A percentile compares a stretch with the other conserved stretches of the same genome.
Conservation (phyloP, 1,139 yeast genomes). For the Yamadazyma conglobata region DNA sequence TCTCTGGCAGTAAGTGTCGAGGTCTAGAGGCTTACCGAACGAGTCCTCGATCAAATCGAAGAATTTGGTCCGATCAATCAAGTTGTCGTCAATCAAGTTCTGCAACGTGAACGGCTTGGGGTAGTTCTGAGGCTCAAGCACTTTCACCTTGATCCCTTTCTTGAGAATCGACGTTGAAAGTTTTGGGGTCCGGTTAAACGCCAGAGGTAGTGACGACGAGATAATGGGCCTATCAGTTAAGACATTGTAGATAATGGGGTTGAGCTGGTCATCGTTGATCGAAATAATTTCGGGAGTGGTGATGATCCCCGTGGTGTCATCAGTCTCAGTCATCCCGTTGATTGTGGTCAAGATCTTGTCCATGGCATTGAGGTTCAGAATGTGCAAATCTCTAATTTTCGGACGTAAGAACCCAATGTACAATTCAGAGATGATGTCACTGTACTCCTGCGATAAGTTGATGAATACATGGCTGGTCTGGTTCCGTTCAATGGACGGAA, state of each 20-base stretch:
- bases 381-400: conserved; percentile 45
- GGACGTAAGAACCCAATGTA: conserved; percentile 50
- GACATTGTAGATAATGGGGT: conserved; percentile 85
- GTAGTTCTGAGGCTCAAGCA: conserved; percentile 37
- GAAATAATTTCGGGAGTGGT: conserved; percentile 44
- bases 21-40: conserved; percentile 65
- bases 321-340: conserved; percentile 30
- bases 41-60: conserved; percentile 70
- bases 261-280: conserved; percentile 45
- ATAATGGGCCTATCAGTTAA: conserved; percentile 90
- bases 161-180: conserved; percentile 77
- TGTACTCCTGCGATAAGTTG: conserved; percentile 78
- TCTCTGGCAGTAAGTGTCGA: conserved; percentile 61
- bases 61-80: conserved; percentile 55
- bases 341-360: conserved; percentile 35
- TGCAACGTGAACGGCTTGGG: conserved; percentile 37
- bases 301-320: conserved; percentile 45
- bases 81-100: conserved; percentile 43
- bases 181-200: conserved; percentile 59
- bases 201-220: conserved; percentile 85
- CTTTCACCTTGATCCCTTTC: conserved; percentile 67
- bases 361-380: conserved; percentile 54
- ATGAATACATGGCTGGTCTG: conserved; percentile 85
- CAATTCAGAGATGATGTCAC: conserved; percentile 61
- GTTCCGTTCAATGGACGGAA: conserved; percentile 79